A percentile compares a stretch with the other conserved stretches of the same genome.
phyloP scores from a whole-genome alignment of 495 filamentous ascomycete genomes.

The Bathelium albidoporum region DNA sequence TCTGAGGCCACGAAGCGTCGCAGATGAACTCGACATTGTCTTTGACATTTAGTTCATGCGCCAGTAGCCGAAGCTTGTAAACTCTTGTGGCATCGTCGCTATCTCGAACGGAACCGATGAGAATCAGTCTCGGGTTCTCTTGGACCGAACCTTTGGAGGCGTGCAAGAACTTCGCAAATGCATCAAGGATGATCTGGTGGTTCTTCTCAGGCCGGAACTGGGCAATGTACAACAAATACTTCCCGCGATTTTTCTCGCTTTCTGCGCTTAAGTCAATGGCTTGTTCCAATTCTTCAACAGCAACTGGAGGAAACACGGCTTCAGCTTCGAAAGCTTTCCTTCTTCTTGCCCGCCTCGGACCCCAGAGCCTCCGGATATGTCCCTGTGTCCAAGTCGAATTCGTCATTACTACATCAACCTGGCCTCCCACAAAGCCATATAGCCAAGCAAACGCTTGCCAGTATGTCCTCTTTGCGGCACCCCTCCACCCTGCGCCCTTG shows the following conservation, averaged over 20 bases:
- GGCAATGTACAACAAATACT: constrained; percentile 77
- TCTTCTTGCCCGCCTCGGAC: constrained; percentile 36
- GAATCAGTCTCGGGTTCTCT: constrained; percentile 51
- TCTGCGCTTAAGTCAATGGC: constrained; percentile 56
- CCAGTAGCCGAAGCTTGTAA: constrained; percentile 79
- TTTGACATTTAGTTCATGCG: constrained; percentile 76
- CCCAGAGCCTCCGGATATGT: constrained; percentile 78
- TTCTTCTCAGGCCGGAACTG: constrained; percentile 98
- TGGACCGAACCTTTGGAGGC: constrained; percentile 26
- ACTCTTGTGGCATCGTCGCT: constrained; percentile 74
- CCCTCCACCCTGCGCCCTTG: constrained; percentile 56
- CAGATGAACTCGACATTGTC: constrained; percentile 76
- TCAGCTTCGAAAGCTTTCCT: constrained; percentile 38
- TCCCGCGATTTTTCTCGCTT: constrained; percentile 57
- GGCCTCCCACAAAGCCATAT: constrained; percentile 69
- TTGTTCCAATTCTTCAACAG: constrained; percentile 68
- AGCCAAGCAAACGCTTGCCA: constrained; percentile 75
- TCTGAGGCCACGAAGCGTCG: constrained; percentile 77
- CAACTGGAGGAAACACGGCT: constrained; percentile 85
- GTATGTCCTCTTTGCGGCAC: constrained; percentile 61
- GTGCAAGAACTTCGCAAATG: constrained; percentile 64
- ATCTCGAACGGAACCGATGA: constrained; percentile 83
- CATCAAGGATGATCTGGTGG: constrained; percentile 69
- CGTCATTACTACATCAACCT: constrained; percentile 88
- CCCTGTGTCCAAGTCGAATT: constrained; percentile 89